Evolutionary conservation across 2,329 filamentous ascomycete genomes (phyloP).

Genomic region (Cladosporium sp.): DNA sequence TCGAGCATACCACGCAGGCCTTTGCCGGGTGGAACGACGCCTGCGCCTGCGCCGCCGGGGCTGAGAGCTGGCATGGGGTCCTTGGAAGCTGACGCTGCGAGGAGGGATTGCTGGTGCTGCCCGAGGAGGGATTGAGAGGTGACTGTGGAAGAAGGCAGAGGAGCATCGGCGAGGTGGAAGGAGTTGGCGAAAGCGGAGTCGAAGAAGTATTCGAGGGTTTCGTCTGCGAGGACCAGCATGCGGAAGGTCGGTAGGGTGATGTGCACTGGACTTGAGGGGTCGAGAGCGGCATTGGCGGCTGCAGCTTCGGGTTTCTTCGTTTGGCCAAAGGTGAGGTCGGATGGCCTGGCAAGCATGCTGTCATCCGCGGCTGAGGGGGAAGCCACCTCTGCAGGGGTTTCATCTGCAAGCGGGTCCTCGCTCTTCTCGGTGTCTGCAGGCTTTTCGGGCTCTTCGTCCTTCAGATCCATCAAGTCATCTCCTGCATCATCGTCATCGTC

Average conservation of each 20-base stretch:
- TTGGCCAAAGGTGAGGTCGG: constrained; percentile 32
- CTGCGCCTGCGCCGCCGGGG: constrained; percentile 35
- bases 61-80: constrained; percentile 20
- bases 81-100: constrained; percentile 16
- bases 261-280: constrained; percentile 87
- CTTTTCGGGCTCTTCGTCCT: constrained; percentile 37
- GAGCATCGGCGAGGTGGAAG: constrained; percentile 74
- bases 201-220: constrained; percentile 94
- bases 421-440: constrained; percentile 19
- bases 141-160: constrained; percentile 43
- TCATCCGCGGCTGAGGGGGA: constrained; percentile 21
- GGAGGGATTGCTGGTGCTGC: constrained; percentile 42
- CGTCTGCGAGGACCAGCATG: constrained; percentile 96
- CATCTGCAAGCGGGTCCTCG: neutral
- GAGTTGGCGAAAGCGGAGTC: constrained; percentile 91
- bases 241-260: constrained; percentile 97
- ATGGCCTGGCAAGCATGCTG: constrained; percentile 24
- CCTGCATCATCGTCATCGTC: constrained; percentile 52
- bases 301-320: constrained; percentile 56
- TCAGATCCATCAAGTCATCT: constrained; percentile 56
- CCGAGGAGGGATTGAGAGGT: constrained; percentile 67
- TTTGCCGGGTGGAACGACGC: constrained; percentile 60
- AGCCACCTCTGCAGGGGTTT: constrained; percentile 7
- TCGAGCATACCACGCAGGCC: constrained; percentile 89
- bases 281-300: constrained; percentile 81